Conservation (phyloP, 305 asterid genomes). For the Rubia tinctorum region DNA sequence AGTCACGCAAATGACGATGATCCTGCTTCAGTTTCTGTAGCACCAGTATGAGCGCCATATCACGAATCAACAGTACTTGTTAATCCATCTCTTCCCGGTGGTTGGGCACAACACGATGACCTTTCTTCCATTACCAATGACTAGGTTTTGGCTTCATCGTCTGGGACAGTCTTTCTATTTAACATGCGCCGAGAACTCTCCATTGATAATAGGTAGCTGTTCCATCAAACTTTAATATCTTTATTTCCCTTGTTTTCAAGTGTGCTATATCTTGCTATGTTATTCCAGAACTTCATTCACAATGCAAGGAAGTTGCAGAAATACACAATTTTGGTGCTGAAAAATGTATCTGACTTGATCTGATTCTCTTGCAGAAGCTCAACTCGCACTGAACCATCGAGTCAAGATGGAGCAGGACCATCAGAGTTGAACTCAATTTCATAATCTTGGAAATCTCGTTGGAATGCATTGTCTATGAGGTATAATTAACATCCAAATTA, state of each 20-base stretch:
- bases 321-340: background rate
- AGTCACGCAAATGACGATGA: slow-evolving; percentile 41
- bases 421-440: slow-evolving; percentile 69
- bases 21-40: slow-evolving; percentile 30
- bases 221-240: slow-evolving; percentile 8
- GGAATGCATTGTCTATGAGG: slow-evolving; percentile 72
- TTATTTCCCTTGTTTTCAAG: slow-evolving; percentile 2
- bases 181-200: slow-evolving; percentile 31
- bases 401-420: slow-evolving; percentile 68
- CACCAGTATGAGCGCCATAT: slow-evolving; percentile 36
- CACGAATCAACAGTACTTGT: slow-evolving; percentile 22
- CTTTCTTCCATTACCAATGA: slow-evolving; percentile 27
- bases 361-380: slow-evolving; percentile 37
- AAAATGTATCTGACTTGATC: slow-evolving; percentile 5
- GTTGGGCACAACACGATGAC: too few relatives aligned
- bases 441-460: slow-evolving; percentile 72
- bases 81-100: too few relatives aligned
- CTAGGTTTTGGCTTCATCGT: slow-evolving; percentile 49
- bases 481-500: too few relatives aligned
- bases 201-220: slow-evolving; percentile 45
- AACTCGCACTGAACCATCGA: slow-evolving; percentile 36
- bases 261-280: background rate
- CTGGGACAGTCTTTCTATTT: slow-evolving; percentile 38
- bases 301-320: background rate
- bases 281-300: background rate